Evolutionary conservation across 805 yeast species (phyloP), one percentile per base, ranked within the genome.

Genomic region (Ascoidea asiatica): DNA sequence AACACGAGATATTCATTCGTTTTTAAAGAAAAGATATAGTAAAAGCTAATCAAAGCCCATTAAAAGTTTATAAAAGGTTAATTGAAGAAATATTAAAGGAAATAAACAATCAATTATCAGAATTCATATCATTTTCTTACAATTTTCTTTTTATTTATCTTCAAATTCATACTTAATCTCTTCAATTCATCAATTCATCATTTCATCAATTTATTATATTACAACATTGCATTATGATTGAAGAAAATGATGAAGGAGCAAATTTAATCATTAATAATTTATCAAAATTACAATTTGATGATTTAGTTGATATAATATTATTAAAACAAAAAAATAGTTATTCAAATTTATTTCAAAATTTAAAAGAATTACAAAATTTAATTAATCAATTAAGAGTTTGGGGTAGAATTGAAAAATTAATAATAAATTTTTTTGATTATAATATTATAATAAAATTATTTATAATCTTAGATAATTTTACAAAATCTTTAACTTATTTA

Each of bases 391-490:
- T 23, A 23, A 23, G 33, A 23, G 33, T 23, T 11, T 23, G 33
- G 33, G 33, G 33, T 11, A 23, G 33, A 23, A 23, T 23, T 7
- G 33, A 23, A 23, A 23, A 11, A 23, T 23, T 23, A 11, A 23
- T 23, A 7, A 6, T 23, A 6, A 23, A 23, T 11, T 23, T 23
- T 23, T 23, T 23, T 23, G 33, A 23, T 23, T 23, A 23, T 11
- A 23, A 23, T 11, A 23, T 11, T 7, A 23, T 11, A 6, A 11
- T 23, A 6, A 23, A 44, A 19, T 17, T 19, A 18, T 20, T 45
- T 5, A 37, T 45, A 13, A 37, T 36, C 42, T 45, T 43, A 39
- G 40, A 35, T 38, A 42, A 43, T 22, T 43, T 43, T 33, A 19
- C 46, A 11, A 11, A 33, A 15, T 17, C 39, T 19, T 7, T 43